Evolutionary conservation across 768 basidiomycete genomes (phyloP).

Genomic region (Imleria badia): DNA sequence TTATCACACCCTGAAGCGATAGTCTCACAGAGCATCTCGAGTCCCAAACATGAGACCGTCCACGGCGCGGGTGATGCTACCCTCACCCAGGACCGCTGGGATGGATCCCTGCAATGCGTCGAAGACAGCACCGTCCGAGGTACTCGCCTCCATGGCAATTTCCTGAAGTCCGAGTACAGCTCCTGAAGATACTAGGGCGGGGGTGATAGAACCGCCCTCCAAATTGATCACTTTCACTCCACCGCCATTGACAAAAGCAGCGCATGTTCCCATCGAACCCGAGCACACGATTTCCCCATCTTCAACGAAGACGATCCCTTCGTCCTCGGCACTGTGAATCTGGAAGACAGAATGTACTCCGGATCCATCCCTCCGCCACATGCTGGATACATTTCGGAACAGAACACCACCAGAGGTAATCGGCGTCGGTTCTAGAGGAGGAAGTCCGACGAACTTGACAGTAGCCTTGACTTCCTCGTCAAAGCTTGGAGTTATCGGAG

Average conservation of each 20-base stretch:
- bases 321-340: conserved; percentile 7
- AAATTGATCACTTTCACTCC: conserved; percentile 42
- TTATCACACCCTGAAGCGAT: not conserved
- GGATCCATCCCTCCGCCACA: conserved; percentile 26
- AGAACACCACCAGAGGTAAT: conserved; percentile 38
- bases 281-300: conserved; percentile 55
- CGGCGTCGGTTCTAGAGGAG: conserved; percentile 52
- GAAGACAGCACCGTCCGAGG: conserved; percentile 61
- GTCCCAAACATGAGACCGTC: conserved; percentile 61
- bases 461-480: conserved; percentile 58
- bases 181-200: conserved; percentile 67
- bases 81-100: conserved; percentile 36
- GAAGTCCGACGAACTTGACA: conserved; percentile 64
- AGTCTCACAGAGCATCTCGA: conserved; percentile 47
- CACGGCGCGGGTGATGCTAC: conserved; percentile 54
- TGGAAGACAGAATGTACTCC: conserved; percentile 23
- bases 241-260: conserved; percentile 10
- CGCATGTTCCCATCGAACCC: conserved; percentile 22
- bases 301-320: conserved; percentile 44
- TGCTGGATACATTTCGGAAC: conserved; percentile 53
- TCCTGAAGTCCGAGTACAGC: conserved; percentile 65
- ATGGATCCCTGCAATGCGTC: conserved; percentile 42
- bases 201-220: conserved; percentile 58
- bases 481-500: conserved; percentile 56
- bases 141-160: conserved; percentile 62